phyloP scores from a whole-genome alignment of 306 rosid species.

The Cucumis hystrix region DNA sequence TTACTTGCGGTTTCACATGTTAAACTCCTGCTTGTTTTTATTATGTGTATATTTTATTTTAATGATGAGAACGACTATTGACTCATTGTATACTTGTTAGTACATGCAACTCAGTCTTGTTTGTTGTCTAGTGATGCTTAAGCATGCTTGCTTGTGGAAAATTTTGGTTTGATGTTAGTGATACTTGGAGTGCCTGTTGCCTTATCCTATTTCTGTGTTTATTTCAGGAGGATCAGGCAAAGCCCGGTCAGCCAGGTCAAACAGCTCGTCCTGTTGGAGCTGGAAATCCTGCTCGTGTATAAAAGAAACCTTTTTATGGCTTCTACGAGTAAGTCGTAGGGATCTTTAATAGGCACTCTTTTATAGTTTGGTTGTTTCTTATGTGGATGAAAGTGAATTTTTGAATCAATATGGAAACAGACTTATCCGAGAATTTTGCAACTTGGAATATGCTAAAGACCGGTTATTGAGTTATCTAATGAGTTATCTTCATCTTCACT shows the following conservation, averaged over 20 bases:
- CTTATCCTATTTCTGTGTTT: neutral
- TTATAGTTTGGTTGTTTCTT: neutral
- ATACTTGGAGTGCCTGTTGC: neutral
- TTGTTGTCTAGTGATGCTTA: neutral
- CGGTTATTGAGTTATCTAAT: neutral
- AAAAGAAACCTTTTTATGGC: neutral
- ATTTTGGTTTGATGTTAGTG: neutral
- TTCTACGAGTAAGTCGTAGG: neutral
- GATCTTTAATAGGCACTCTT: neutral
- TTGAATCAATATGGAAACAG: neutral
- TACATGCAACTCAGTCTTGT: neutral
- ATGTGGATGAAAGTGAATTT: neutral
- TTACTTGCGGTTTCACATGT: neutral
- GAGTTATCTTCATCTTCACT: neutral
- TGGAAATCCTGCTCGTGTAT: slow-evolving; percentile 31
- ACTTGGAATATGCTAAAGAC: neutral
- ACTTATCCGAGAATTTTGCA: neutral
- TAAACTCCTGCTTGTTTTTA: neutral
- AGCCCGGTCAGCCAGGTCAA: slow-evolving; percentile 48
- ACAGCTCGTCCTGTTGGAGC: slow-evolving; percentile 46
- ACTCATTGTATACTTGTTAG: neutral
- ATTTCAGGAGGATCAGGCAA: slow-evolving; percentile 42
- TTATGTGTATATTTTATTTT: neutral
- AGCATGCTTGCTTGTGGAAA: neutral
- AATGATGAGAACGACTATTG: neutral